Conservation (phyloP, 169 alveolate genomes). For the Blepharisma undulans region DNA sequence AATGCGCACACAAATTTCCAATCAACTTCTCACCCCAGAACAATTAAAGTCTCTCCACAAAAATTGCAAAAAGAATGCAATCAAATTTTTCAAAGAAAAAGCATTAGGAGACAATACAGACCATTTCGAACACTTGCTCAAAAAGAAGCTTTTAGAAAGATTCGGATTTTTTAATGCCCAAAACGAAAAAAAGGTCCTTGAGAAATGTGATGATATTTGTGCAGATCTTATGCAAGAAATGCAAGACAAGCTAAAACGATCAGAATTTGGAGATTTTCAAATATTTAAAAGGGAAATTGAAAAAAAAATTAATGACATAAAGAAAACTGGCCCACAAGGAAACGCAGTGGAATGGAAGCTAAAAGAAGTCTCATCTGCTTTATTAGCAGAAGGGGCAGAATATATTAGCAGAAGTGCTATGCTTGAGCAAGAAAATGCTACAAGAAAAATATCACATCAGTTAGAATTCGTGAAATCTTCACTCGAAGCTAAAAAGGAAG, state of each 20-base stretch:
- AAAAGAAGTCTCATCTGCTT: slow-evolving; percentile 12
- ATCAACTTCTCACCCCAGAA: neutral
- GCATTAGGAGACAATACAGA: slow-evolving; percentile 35
- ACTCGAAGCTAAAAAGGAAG: slow-evolving; percentile 6
- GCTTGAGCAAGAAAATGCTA: neutral
- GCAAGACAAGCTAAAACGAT: neutral
- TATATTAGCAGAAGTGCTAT: slow-evolving; percentile 1
- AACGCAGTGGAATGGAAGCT: neutral
- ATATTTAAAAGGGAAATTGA: slow-evolving; percentile 35
- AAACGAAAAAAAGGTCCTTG: neutral
- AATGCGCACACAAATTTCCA: neutral
- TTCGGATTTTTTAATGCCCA: neutral
- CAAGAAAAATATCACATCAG: neutral
- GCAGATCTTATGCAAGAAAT: neutral
- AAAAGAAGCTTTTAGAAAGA: slow-evolving; percentile 20
- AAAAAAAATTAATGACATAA: neutral
- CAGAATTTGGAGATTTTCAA: slow-evolving; percentile 10
- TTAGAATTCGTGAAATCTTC: slow-evolving; percentile 5
- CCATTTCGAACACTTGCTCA: neutral
- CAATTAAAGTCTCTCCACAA: slow-evolving; percentile 19
- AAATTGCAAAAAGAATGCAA: slow-evolving; percentile 16
- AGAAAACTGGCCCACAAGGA: neutral
- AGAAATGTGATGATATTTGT: slow-evolving; percentile 25
- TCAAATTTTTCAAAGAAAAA: slow-evolving; percentile 33
- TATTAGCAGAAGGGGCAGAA: slow-evolving; percentile 29